phyloP scores from a whole-genome alignment of 73 alveolate genomes.

The Symbiodinium pilosum region DNA sequence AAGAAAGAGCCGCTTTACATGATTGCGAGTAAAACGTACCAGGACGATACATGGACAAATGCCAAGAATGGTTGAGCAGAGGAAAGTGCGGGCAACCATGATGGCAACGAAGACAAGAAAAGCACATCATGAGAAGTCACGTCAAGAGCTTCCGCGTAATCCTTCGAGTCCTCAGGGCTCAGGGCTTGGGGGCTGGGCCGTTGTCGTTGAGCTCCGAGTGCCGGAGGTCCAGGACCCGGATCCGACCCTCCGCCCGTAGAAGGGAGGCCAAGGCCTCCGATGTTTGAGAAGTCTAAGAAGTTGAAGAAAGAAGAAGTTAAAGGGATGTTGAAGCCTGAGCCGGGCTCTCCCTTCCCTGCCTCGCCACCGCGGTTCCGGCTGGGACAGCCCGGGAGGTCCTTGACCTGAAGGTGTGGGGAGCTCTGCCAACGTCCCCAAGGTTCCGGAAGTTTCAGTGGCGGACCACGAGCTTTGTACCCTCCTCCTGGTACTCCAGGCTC shows the following conservation, averaged over 20 bases:
- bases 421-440: not conserved
- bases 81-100: too few relatives aligned
- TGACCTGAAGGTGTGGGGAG: not conserved
- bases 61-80: too few relatives aligned
- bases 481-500: not conserved
- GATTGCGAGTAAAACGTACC: too few relatives aligned
- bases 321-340: too few relatives aligned
- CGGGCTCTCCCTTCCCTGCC: not conserved
- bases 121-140: too few relatives aligned
- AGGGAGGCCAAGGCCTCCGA: not conserved
- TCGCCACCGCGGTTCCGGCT: not conserved
- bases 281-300: not conserved
- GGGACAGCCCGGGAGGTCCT: not conserved
- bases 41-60: too few relatives aligned
- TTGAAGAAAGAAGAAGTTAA: not conserved
- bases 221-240: constrained; percentile 3
- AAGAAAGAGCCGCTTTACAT: too few relatives aligned
- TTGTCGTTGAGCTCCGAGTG: constrained; percentile 8
- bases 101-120: too few relatives aligned
- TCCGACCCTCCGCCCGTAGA: not conserved
- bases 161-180: too few relatives aligned
- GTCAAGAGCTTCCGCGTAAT: too few relatives aligned
- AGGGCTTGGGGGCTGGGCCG: not conserved
- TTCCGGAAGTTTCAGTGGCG: not conserved
- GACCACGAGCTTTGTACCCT: not conserved